phyloP scores from a whole-genome alignment of 1,284 basidiomycete species.

The Albatrellus sp. region DNA sequence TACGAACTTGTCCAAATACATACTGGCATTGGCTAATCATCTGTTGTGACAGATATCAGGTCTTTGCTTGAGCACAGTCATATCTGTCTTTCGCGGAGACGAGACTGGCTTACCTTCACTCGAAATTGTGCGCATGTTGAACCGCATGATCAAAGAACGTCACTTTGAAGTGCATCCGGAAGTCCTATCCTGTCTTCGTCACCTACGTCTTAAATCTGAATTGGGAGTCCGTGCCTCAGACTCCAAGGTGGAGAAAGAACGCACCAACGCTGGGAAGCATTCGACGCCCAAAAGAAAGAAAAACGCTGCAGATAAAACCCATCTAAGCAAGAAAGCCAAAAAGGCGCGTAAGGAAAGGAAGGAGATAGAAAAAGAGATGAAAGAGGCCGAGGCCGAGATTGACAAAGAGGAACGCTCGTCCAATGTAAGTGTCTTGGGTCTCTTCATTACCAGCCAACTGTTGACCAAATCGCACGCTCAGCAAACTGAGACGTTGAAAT shows the following conservation, averaged over 20 bases:
- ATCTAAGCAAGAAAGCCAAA: constrained; percentile 81
- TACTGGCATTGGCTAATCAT: constrained; percentile 1
- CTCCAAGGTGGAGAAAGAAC: constrained; percentile 46
- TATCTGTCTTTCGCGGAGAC: constrained; percentile 75
- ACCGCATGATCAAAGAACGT: constrained; percentile 94
- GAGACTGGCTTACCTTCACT: constrained; percentile 71
- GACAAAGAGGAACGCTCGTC: constrained; percentile 83
- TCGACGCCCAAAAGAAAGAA: constrained; percentile 35
- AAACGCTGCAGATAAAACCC: constrained; percentile 36
- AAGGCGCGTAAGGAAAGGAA: constrained; percentile 73
- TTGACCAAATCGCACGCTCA: constrained; percentile 20
- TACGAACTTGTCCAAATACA: constrained; percentile 22
- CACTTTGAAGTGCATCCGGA: constrained; percentile 85
- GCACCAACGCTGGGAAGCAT: constrained; percentile 10
- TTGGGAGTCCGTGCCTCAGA: constrained; percentile 70
- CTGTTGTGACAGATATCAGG: constrained; percentile 49
- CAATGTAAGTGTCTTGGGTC: constrained; percentile 42
- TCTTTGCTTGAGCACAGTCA: constrained; percentile 71
- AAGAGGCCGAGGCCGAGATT: constrained; percentile 89
- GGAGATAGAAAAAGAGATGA: constrained; percentile 81
- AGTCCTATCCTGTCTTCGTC: constrained; percentile 76
- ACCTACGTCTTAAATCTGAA: constrained; percentile 83
- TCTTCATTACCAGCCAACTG: constrained; percentile 7
- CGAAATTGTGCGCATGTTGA: constrained; percentile 83
- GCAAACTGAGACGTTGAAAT: constrained; percentile 97